Conservation (phyloP, 495 filamentous ascomycete species). For the Rhypophila decipiens region DNA sequence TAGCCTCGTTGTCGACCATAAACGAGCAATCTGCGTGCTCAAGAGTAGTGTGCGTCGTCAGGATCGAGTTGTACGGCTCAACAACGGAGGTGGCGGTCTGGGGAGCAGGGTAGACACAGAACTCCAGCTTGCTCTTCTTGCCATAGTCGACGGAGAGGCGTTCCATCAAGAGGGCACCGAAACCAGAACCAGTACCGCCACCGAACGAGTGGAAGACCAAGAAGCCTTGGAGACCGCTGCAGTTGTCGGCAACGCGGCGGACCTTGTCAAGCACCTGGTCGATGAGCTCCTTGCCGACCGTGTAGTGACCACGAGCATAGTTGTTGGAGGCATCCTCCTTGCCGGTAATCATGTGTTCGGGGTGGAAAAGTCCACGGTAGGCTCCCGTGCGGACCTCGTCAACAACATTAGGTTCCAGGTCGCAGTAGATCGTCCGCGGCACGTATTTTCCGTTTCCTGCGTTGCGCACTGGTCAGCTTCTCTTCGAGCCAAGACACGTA, state of each 20-base stretch:
- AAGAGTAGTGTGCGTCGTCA: slow-evolving; percentile 97
- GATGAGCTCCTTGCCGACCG: slow-evolving; percentile 96
- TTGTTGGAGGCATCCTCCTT: slow-evolving; percentile 99
- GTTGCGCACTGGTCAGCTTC: slow-evolving; percentile 6
- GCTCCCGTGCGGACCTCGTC: slow-evolving; percentile 97
- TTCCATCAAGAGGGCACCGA: slow-evolving; percentile 96
- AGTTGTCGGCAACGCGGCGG: slow-evolving; percentile 92
- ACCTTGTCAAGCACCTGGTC: slow-evolving; percentile 96
- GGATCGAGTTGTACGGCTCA: slow-evolving; percentile 98
- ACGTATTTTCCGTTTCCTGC: slow-evolving; percentile 97
- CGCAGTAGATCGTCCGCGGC: slow-evolving; percentile 97
- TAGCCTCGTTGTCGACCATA: slow-evolving; percentile 99
- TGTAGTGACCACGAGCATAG: slow-evolving; percentile 98
- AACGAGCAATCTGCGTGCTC: slow-evolving; percentile 99
- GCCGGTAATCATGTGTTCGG: slow-evolving; percentile 97
- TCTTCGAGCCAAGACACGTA: neutral
- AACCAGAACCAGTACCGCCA: slow-evolving; percentile 96
- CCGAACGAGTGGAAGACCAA: slow-evolving; percentile 99
- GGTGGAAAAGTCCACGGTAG: slow-evolving; percentile 95
- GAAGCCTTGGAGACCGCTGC: slow-evolving; percentile 96
- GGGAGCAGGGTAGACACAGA: slow-evolving; percentile 96
- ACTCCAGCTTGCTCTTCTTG: slow-evolving; percentile 99
- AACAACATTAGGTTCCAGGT: slow-evolving; percentile 99
- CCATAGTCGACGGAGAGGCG: slow-evolving; percentile 95
- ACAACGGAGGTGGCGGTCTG: slow-evolving; percentile 96